A percentile compares a stretch with the other conserved stretches of the same genome.
Conservation (phyloP, 495 filamentous ascomycete species). For the Trichoderma virens region DNA sequence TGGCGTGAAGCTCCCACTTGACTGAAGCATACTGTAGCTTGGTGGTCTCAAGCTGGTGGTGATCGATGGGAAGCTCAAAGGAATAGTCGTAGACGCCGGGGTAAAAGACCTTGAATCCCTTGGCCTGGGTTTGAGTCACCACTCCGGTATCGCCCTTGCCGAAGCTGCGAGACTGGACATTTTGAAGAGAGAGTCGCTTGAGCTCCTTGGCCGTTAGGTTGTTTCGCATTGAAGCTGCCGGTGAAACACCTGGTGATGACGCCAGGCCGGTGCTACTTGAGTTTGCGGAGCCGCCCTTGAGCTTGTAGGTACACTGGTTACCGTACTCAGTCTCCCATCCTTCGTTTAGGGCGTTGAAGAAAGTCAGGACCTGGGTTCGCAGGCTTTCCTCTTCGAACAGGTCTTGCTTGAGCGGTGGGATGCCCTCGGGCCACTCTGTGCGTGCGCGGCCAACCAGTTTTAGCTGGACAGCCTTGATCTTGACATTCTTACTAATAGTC, state of each 20-base stretch:
- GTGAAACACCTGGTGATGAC: conserved; percentile 17
- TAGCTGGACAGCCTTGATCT: conserved; percentile 89
- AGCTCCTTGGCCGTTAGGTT: conserved; percentile 40
- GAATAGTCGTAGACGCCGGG: conserved; percentile 91
- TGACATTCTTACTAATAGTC: conserved; percentile 78
- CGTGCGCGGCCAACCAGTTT: conserved; percentile 78
- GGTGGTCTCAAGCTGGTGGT: conserved; percentile 84
- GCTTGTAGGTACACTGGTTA: conserved; percentile 42
- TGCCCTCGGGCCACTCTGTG: conserved; percentile 97
- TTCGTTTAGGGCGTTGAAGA: conserved; percentile 66
- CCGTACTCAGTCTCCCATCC: conserved; percentile 53
- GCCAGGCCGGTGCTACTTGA: conserved; percentile 14
- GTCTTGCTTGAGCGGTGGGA: conserved; percentile 80
- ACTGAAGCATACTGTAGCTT: conserved; percentile 84
- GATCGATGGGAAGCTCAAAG: conserved; percentile 92
- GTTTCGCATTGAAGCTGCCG: conserved; percentile 20
- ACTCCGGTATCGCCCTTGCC: conserved; percentile 65
- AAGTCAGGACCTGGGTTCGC: conserved; percentile 69
- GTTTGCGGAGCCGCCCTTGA: conserved; percentile 43
- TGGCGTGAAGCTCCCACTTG: conserved; percentile 80
- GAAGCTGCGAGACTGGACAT: conserved; percentile 79
- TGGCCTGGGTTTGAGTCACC: conserved; percentile 60
- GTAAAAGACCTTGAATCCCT: conserved; percentile 81
- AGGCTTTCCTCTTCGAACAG: conserved; percentile 74
- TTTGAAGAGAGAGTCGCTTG: conserved; percentile 66